A percentile compares a stretch with the other conserved stretches of the same genome.
Conservation (phyloP, 1,284 basidiomycete species). For the Ustilago tritici region DNA sequence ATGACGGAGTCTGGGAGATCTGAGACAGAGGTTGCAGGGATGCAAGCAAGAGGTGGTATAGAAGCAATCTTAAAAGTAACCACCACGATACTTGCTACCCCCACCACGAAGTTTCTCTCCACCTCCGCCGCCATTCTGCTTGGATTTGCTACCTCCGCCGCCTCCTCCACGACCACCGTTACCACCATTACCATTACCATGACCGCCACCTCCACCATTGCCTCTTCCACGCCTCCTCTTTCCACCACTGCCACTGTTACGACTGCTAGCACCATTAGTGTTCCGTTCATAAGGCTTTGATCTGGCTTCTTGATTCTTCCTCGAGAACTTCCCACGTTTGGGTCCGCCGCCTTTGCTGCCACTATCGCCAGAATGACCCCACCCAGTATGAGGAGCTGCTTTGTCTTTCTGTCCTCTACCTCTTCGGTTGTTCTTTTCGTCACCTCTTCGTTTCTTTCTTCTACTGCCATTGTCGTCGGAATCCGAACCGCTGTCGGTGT, state of each 20-base stretch:
- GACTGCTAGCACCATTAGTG: neutral
- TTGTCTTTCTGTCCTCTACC: neutral
- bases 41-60: neutral
- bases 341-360: neutral
- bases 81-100: conserved; percentile 50
- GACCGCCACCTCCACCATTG: neutral
- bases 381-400: conserved; percentile 15
- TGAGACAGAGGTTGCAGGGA: neutral
- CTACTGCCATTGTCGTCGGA: neutral
- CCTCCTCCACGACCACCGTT: neutral
- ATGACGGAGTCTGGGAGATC: neutral
- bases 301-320: neutral
- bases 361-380: conserved; percentile 29
- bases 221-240: conserved; percentile 3
- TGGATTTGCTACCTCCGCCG: conserved; percentile 1
- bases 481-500: conserved; percentile 14
- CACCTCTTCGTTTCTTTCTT: conserved; percentile 16
- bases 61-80: conserved; percentile 29
- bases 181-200: neutral
- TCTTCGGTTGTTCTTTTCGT: conserved; percentile 26
- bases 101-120: conserved; percentile 35
- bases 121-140: conserved; percentile 5
- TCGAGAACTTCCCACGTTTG: conserved; percentile 20
- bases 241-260: conserved; percentile 6
- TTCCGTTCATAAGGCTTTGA: neutral